Evolutionary conservation across 352 stramenopile species (phyloP).

Genomic region (Globisporangium canariense): DNA sequence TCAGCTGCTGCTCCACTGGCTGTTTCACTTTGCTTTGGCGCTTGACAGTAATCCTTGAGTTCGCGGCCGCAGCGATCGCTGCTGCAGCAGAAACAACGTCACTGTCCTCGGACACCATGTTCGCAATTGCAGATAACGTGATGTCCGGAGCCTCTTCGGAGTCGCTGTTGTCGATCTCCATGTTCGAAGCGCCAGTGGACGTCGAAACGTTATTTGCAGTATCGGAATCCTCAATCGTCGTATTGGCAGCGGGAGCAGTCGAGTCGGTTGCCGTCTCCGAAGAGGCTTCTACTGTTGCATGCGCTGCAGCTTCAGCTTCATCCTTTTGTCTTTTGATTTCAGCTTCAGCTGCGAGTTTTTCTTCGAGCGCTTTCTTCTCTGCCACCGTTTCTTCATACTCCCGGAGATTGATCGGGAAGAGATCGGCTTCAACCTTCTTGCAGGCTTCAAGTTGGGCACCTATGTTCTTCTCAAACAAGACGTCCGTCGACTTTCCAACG

Average conservation of each 20-base stretch:
- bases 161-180: constrained; percentile 84
- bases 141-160: constrained; percentile 73
- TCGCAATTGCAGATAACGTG: constrained; percentile 78
- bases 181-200: constrained; percentile 37
- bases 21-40: constrained; percentile 24
- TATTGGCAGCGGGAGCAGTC: neutral
- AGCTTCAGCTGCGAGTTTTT: constrained; percentile 38
- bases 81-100: constrained; percentile 55
- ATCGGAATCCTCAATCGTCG: constrained; percentile 26
- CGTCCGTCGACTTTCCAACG: constrained; percentile 43
- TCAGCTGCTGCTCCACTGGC: constrained; percentile 10
- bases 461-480: constrained; percentile 46
- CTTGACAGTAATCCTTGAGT: constrained; percentile 41
- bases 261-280: constrained; percentile 8
- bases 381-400: constrained; percentile 64
- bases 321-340: constrained; percentile 45
- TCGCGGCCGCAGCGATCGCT: constrained; percentile 42
- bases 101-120: constrained; percentile 83
- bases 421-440: constrained; percentile 56
- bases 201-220: constrained; percentile 22
- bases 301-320: constrained; percentile 25
- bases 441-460: constrained; percentile 44
- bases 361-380: constrained; percentile 38
- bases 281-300: neutral
- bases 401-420: constrained; percentile 59